Base-by-base conservation (phyloP, 2,329 filamentous ascomycete species). In the Ophiosphaerella herpotricha region DNA sequence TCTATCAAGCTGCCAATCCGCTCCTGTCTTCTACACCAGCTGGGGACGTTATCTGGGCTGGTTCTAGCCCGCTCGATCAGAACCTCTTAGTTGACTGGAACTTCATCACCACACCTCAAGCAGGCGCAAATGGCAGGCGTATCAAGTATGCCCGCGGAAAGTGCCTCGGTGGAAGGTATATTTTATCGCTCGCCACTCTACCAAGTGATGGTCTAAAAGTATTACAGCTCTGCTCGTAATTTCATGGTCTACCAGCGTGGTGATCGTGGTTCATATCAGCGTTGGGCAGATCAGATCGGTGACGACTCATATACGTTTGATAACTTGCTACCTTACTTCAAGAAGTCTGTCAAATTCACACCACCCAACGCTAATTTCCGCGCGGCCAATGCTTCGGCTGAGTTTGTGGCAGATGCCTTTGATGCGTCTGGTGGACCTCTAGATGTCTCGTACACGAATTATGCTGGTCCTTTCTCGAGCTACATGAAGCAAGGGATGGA, bases 101-200 rank as follows among this genome's bases (percentile, higher is more conserved):
- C 13, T 66, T 71, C 39, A 41, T 59, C n/a, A 70, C 68, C 1
- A 43, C 42, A 2, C 64, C 66, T 14, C 67, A 72, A 48, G 50
- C 51, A 3, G 59, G 55, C 7, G 49, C 54, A 3, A 57, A 61
- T 48, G 41, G 49, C 16, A 32, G 59, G 7, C 13, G 21, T 16
- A 32, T 70, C 9, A 57, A 68, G 23, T 70, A 71, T 52, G 54
- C 66, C 5, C 47, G 61, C 1, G 70, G 70, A 6, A 70, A 70
- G 35, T 57, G 52, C n/a, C 39, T 73, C 33, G 69, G 70, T 47
- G 66, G 67, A 50, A 48, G 52, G 48, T 52, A 44, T 16, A 39
- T 11, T 48, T 21, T 18, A 39, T 24, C 12, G n/a, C 9, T 21
- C 8, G 24, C 21, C 3, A 7, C 18, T 13, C 29, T 34, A 39